These are phyloP conservation scores for Porpolomopsis calyptriformis DNA, from an alignment of 768 basidiomycete genomes.

Conservation along the genomic window DNA sequence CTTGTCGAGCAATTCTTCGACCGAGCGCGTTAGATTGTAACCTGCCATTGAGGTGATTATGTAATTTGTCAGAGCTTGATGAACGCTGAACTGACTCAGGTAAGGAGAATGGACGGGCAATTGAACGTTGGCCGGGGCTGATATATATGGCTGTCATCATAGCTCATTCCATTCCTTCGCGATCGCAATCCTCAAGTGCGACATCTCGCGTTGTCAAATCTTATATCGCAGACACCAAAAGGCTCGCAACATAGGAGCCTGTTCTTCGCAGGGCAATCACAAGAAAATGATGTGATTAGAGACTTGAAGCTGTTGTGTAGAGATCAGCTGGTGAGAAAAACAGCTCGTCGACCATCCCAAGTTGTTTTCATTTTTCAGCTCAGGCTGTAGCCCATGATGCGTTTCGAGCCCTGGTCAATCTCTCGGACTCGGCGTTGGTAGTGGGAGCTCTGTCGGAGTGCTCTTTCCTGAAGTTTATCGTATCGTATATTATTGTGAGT, in stretches of 20 bases:
- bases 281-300: constrained; percentile 59
- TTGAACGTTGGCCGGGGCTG: too few species aligned
- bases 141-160: too few species aligned
- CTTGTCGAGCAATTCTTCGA: constrained; percentile 48
- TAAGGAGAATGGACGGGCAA: neutral
- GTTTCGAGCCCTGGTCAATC: constrained; percentile 85
- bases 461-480: constrained; percentile 67
- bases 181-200: constrained; percentile 84
- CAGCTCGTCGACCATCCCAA: neutral
- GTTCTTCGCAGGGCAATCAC: constrained; percentile 54
- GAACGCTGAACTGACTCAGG: neutral
- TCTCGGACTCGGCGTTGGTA: constrained; percentile 74
- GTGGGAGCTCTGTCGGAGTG: constrained; percentile 57
- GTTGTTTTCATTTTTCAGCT: neutral
- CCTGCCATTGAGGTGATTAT: constrained; percentile 38
- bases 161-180: constrained; percentile 78
- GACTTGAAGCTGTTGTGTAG: constrained; percentile 82
- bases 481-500: constrained; percentile 84
- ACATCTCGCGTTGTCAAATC: constrained; percentile 74
- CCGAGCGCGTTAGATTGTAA: constrained; percentile 65
- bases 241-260: constrained; percentile 62
- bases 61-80: too few species aligned
- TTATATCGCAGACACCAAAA: constrained; percentile 69
- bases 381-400: constrained; percentile 92
- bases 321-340: constrained; percentile 67